Percentiles rank a stretch among this genome's conserved stretches.
phyloP scores from a whole-genome alignment of 1,284 basidiomycete genomes.

The Ganoderma multipileum region DNA sequence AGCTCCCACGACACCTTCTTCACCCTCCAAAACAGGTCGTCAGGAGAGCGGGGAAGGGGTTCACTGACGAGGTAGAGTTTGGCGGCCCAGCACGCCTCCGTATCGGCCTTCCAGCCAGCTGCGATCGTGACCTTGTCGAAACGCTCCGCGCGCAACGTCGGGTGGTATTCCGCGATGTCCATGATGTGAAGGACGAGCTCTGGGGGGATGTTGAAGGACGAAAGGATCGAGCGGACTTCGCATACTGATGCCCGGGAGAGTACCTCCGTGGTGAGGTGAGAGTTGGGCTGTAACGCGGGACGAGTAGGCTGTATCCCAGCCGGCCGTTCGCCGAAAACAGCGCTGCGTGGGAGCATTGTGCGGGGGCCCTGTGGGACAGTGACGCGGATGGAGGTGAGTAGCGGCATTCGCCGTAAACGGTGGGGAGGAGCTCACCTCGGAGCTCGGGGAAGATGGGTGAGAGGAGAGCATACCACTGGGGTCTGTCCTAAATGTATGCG shows the following conservation, averaged over 20 bases:
- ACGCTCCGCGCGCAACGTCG: background rate
- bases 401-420: background rate
- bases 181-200: background rate
- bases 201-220: background rate
- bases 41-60: constrained; percentile 4
- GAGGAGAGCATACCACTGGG: background rate
- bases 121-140: background rate
- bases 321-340: background rate
- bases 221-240: background rate
- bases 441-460: background rate
- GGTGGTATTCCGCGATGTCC: background rate
- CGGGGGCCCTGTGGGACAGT: no score
- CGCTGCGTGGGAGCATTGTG: background rate
- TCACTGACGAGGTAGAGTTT: constrained; percentile 14
- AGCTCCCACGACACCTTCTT: constrained; percentile 18
- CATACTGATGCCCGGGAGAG: background rate
- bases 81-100: constrained; percentile 7
- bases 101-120: background rate
- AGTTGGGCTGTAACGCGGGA: background rate
- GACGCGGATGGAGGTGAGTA: background rate
- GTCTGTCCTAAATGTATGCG: no score
- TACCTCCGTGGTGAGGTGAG: background rate
- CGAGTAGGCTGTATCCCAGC: background rate
- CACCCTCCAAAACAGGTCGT: constrained; percentile 14
- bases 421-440: background rate